phyloP scores from a whole-genome alignment of 2,329 filamentous ascomycete species.

The Cladorrhinum sp. region DNA sequence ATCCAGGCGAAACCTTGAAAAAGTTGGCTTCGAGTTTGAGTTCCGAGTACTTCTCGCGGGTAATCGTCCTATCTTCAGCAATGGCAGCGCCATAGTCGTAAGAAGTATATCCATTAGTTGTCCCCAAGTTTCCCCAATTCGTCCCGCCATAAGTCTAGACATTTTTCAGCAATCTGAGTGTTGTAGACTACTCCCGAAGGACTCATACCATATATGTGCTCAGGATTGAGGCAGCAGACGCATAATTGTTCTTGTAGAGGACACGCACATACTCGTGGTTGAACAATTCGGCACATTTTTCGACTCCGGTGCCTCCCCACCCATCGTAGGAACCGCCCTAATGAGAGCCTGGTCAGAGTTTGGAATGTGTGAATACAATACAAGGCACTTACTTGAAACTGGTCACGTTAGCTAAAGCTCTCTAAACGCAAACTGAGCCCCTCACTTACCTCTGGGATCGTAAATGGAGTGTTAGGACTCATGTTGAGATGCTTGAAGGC shows the following conservation, averaged over 20 bases:
- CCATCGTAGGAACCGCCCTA: constrained; percentile 71
- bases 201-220: constrained; percentile 69
- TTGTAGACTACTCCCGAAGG: neutral
- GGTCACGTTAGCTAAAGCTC: neutral
- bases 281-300: constrained; percentile 61
- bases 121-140: constrained; percentile 78
- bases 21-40: constrained; percentile 75
- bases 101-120: constrained; percentile 61
- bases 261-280: constrained; percentile 74
- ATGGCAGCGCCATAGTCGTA: constrained; percentile 60
- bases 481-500: constrained; percentile 53
- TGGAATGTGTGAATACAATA: neutral
- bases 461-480: constrained; percentile 64
- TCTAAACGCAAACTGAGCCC: neutral
- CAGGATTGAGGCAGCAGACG: constrained; percentile 63
- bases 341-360: constrained; percentile 42
- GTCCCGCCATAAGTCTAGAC: constrained; percentile 67
- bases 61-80: constrained; percentile 64
- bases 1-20: constrained; percentile 67
- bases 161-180: neutral
- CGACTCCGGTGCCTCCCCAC: constrained; percentile 71
- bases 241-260: constrained; percentile 74
- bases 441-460: constrained; percentile 47
- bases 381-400: constrained; percentile 11
- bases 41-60: constrained; percentile 75